Evolutionary conservation across 1,139 yeast genomes (phyloP), one percentile per base, ranked within the genome.

Genomic region (Diutina sp.): DNA sequence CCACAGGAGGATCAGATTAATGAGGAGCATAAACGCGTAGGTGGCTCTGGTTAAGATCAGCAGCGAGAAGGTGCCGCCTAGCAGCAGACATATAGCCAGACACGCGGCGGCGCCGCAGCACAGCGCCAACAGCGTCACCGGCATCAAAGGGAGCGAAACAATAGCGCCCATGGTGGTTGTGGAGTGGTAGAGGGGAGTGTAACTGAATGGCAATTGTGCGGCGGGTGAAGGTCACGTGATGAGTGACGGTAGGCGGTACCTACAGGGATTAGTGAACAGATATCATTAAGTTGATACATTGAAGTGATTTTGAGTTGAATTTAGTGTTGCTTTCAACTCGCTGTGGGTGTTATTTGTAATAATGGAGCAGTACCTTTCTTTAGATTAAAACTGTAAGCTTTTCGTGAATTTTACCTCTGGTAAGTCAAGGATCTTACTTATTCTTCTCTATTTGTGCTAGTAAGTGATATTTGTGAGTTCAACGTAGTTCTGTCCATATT

Each of bases 1-100:
- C 99, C 99, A 93, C 14, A 98, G 88, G 38, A 93, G 61, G 28
- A 90, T 73, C 38, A 96, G 87, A 72, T 91, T 91, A 51, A 88
- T 61, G 51, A 90, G 72, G 59, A 95, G 82, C 54, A 91, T 72
- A 38, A 85, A 65, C 12, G 99, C 99, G 69, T 93, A 93, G 55
- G 90, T 81, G 44, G 91, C 75, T 66, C 99, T 80, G 7, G 80
- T 76, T 68, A 76, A 64, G 35, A 90, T 78, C 28, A 95, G 84
- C 18, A 95, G 87, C 58, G 73, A 71, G 65, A 80, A 79, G 0
- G 85, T 80, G 18, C 80, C 80, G n/a, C 83, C 73, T 74, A 86
- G 71, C 72, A 90, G 68, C 5, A 30, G 30, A 30, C 46, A 55
- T 6, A 46, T 3, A 14, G 53, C 52, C 53, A 32, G 52, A 29